Percentiles rank a stretch among this genome's conserved stretches.
These are phyloP conservation scores for Maudiozyma turicensis DNA, from an alignment of 805 yeast species.

Conservation along the genomic window DNA sequence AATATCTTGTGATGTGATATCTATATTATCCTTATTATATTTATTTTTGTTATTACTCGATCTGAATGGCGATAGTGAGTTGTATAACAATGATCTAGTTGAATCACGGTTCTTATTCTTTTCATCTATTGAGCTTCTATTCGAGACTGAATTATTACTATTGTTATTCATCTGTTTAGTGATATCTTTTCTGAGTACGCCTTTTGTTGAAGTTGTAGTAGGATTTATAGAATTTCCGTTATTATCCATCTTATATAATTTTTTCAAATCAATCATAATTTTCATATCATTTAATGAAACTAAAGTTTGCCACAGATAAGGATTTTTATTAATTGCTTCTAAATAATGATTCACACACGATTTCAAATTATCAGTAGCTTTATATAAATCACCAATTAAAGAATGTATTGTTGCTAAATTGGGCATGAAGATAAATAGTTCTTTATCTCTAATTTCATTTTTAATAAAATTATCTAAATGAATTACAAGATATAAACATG, in stretches of 20 bases:
- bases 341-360: conserved; percentile 61
- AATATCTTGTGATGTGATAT: neutral
- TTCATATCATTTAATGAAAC: conserved; percentile 67
- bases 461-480: conserved; percentile 4
- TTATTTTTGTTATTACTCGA: neutral
- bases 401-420: conserved; percentile 61
- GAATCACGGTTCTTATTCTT: neutral
- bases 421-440: conserved; percentile 32
- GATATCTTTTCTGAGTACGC: too few relatives aligned
- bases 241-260: conserved; percentile 4
- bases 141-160: neutral
- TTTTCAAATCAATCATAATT: conserved; percentile 42
- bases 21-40: neutral
- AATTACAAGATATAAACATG: conserved; percentile 8
- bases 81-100: neutral
- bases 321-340: conserved; percentile 62
- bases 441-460: conserved; percentile 1
- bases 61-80: neutral
- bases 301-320: conserved; percentile 79
- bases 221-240: too few relatives aligned
- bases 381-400: conserved; percentile 60
- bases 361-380: conserved; percentile 46
- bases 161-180: neutral
- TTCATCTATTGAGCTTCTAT: neutral
- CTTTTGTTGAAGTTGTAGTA: too few relatives aligned